Evolutionary conservation across 179 eudicot species (phyloP), one percentile per base, ranked within the genome.

Genomic region (Spergularia azorica): DNA sequence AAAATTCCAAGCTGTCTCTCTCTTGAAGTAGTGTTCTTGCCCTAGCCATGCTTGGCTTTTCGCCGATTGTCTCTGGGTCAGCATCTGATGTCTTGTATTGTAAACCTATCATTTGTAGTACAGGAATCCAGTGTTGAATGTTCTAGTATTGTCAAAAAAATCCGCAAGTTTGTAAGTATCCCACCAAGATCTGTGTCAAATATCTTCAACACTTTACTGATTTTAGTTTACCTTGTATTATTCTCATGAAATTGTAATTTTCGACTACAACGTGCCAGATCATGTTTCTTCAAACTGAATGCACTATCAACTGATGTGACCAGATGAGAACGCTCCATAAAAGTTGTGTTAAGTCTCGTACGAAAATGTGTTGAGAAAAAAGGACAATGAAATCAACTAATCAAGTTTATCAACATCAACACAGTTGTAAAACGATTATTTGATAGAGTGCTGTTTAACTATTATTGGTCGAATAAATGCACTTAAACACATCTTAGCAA

Each of bases 71-170:
- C 74, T 72, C 16, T 72, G 59, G 32, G 32, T 20, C 62, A 32
- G 55, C 57, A 62, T 72, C 18, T 70, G 63, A 20, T 55, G 65
- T 18, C 75, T 55, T 62, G 16, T 32, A n/a, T 12, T 57, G 55
- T 76, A 67, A 71, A 70, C 75, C 17, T 20, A 63, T 16, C 83
- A 70, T 52, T 62, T 73, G 56, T 26, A 32, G 65, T 70, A 18
- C 48, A 50, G 20, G 41, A 9, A 75, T 62, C 70, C 70, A 21
- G 11, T 59, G 55, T 71, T 16, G 54, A 38, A 69, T 13, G 63
- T 65, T 46, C 43, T 72, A 13, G 77, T 59, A 67, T 13, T 0
- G 18, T 18, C 51, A 70, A 32, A 70, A 54, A 54, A 20, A 20
- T 11, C 51, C n/a, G 56, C 9, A 26, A 51, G 58, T 43, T 76